Percentiles rank a stretch among this genome's conserved stretches.
Evolutionary conservation across 345 rosid species (phyloP).

Genomic region (Brassica nigra): DNA sequence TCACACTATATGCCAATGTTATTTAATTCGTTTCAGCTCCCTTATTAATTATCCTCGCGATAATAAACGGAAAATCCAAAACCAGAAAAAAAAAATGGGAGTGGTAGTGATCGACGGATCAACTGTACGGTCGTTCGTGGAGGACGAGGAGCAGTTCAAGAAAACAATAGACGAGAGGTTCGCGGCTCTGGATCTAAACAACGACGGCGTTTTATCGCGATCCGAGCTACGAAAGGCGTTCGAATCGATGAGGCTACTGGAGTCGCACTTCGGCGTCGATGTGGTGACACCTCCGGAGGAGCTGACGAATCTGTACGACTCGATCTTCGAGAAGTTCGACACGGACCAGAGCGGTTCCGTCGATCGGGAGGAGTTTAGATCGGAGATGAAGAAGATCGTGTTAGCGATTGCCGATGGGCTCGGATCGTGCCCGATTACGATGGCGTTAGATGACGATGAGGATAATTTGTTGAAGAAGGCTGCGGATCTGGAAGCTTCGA

Average conservation of each 20-base stretch:
- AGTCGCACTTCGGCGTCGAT: slow-evolving; percentile 67
- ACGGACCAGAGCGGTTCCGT: slow-evolving; percentile 55
- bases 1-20: not conserved
- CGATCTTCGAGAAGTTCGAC: slow-evolving; percentile 70
- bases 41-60: not conserved
- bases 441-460: slow-evolving; percentile 63
- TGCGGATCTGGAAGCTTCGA: slow-evolving; percentile 79
- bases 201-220: slow-evolving; percentile 68
- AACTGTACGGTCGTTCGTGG: slow-evolving; percentile 62
- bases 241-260: slow-evolving; percentile 62
- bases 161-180: slow-evolving; percentile 54
- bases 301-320: slow-evolving; percentile 57
- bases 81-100: slow-evolving; percentile 47
- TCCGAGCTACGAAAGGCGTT: slow-evolving; percentile 69
- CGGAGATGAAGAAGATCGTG: slow-evolving; percentile 71
- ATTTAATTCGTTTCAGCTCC: not conserved
- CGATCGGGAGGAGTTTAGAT: slow-evolving; percentile 58
- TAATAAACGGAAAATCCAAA: not conserved
- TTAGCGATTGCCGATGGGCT: slow-evolving; percentile 78
- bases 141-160: slow-evolving; percentile 55
- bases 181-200: slow-evolving; percentile 53
- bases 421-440: slow-evolving; percentile 65
- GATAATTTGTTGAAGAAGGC: slow-evolving; percentile 59
- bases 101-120: slow-evolving; percentile 73
- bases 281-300: slow-evolving; percentile 54